phyloP scores from a whole-genome alignment of 805 yeast genomes.

The Scheffersomyces lignosus region DNA sequence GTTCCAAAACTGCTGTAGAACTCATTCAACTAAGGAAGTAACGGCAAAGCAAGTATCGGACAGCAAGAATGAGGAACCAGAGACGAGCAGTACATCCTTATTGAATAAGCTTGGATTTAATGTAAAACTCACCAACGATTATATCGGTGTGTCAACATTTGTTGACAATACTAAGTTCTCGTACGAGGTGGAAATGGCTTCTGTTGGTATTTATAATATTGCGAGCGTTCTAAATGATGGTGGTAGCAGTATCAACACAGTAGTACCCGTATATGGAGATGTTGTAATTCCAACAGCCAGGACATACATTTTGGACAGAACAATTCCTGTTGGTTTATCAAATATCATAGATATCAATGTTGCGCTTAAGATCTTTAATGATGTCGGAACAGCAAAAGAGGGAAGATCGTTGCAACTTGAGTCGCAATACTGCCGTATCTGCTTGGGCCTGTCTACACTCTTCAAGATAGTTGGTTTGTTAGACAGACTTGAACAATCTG shows the following conservation, averaged over 20 bases:
- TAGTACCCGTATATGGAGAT: conserved; percentile 38
- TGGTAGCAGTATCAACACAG: background rate
- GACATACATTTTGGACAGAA: conserved; percentile 39
- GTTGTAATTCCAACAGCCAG: conserved; percentile 43
- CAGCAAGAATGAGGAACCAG: background rate
- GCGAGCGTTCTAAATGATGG: conserved; percentile 10
- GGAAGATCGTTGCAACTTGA: conserved; percentile 54
- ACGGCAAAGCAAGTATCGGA: background rate
- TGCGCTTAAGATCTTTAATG: conserved; percentile 43
- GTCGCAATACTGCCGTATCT: conserved; percentile 58
- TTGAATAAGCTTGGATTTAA: conserved; percentile 19
- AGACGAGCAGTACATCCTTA: background rate
- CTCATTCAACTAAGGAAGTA: background rate
- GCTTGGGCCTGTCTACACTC: conserved; percentile 53
- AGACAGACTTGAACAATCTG: conserved; percentile 20
- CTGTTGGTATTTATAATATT: conserved; percentile 23
- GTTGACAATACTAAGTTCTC: conserved; percentile 32
- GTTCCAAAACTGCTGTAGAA: background rate
- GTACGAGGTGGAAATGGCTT: conserved; percentile 34
- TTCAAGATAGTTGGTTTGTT: conserved; percentile 36
- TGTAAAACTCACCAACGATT: conserved; percentile 28
- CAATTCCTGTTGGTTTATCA: conserved; percentile 41
- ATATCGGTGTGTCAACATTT: conserved; percentile 36
- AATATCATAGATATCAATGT: conserved; percentile 46
- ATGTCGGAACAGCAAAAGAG: conserved; percentile 17